Percentiles rank a stretch among this genome's conserved stretches.
These are phyloP conservation scores for Podospora appendiculata DNA, from an alignment of 495 filamentous ascomycete genomes.

Conservation along the genomic window DNA sequence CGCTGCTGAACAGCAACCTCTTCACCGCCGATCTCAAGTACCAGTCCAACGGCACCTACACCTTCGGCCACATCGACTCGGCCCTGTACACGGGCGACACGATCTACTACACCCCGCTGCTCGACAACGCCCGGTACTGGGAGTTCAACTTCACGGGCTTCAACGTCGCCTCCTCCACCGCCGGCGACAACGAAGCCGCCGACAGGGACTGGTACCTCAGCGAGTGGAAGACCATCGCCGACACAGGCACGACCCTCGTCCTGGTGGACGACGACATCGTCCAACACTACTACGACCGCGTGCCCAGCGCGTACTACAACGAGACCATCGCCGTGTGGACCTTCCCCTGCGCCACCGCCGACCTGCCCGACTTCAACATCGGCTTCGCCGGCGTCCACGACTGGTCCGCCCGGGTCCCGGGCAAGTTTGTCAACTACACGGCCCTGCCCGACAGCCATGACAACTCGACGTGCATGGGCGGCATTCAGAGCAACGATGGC, in stretches of 20 bases:
- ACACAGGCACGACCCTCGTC: constrained; percentile 68
- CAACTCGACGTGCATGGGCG: constrained; percentile 51
- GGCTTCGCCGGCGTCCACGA: constrained; percentile 53
- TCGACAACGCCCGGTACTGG: constrained; percentile 62
- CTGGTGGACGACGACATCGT: constrained; percentile 55
- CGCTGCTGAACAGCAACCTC: constrained; percentile 38
- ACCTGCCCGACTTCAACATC: constrained; percentile 45
- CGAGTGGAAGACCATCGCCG: constrained; percentile 51
- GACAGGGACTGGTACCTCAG: constrained; percentile 23
- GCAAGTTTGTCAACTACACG: constrained; percentile 59
- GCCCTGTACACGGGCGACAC: constrained; percentile 35
- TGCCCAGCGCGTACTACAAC: constrained; percentile 52
- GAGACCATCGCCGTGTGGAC: constrained; percentile 46
- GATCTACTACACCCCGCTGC: constrained; percentile 53
- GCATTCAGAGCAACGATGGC: constrained; percentile 55
- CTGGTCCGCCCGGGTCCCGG: constrained; percentile 54
- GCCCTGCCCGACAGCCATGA: constrained; percentile 36
- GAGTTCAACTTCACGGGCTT: constrained; percentile 49
- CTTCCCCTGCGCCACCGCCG: constrained; percentile 47
- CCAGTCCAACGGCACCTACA: constrained; percentile 60
- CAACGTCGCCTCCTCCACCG: constrained; percentile 43
- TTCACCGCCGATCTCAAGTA: constrained; percentile 65
- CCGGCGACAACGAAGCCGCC: background rate
- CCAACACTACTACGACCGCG: constrained; percentile 55
- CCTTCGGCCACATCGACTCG: constrained; percentile 68